Percentiles rank a stretch among this genome's conserved stretches.
These are phyloP conservation scores for Colletotrichum eleusines DNA, from an alignment of 2,329 filamentous ascomycete species.

Conservation along the genomic window DNA sequence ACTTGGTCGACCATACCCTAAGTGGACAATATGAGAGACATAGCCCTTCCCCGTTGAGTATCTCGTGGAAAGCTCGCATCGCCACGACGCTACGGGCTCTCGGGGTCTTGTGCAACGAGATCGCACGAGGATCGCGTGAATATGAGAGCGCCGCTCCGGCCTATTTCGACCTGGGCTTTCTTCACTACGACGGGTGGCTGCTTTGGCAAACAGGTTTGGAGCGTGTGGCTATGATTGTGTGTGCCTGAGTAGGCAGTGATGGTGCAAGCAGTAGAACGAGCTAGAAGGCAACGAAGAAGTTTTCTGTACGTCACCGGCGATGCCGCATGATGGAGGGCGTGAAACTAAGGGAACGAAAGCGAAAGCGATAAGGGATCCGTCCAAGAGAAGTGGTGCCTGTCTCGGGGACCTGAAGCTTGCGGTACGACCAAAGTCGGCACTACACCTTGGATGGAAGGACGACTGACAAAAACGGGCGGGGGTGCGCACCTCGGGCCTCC, in stretches of 20 bases:
- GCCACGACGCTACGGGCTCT: conserved; percentile 13
- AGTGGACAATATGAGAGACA: conserved; percentile 29
- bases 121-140: conserved; percentile 2
- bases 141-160: conserved; percentile 16
- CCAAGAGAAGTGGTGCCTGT: conserved; percentile 11
- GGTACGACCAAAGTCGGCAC: conserved; percentile 15
- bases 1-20: conserved; percentile 12
- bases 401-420: conserved; percentile 33
- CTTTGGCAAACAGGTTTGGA: neutral
- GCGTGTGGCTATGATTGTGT: neutral
- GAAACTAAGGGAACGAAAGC: neutral
- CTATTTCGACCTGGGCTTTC: neutral
- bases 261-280: conserved; percentile 19
- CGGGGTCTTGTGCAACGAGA: conserved; percentile 14
- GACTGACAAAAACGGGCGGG: conserved; percentile 8
- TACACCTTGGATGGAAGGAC: neutral
- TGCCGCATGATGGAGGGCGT: conserved; percentile 41
- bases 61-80: neutral
- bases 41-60: neutral
- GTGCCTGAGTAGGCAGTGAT: conserved; percentile 4
- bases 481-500: neutral
- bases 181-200: neutral
- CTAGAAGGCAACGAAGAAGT: conserved; percentile 40
- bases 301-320: conserved; percentile 38
- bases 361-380: neutral